Percentiles rank a stretch among this genome's conserved stretches.
Conservation (phyloP, 2,329 filamentous ascomycete species). For the Bipolaris oryzae region DNA sequence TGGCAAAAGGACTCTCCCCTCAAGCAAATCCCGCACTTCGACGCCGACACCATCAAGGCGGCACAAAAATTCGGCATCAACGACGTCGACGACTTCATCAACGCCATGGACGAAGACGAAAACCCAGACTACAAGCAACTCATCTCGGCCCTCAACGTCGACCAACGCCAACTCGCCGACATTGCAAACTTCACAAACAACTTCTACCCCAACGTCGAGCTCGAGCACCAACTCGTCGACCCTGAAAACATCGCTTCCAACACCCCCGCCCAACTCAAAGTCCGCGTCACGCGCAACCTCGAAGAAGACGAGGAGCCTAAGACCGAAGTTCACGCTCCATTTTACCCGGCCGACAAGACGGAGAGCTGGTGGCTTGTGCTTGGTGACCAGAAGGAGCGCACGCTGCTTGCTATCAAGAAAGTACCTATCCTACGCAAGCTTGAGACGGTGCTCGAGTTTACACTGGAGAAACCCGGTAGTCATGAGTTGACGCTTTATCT, state of each 20-base stretch:
- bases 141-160: slow-evolving; percentile 77
- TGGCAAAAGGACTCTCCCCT: slow-evolving; percentile 97
- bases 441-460: slow-evolving; percentile 83
- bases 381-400: slow-evolving; percentile 88
- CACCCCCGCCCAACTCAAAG: slow-evolving; percentile 78
- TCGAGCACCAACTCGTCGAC: slow-evolving; percentile 86
- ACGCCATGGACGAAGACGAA: slow-evolving; percentile 95
- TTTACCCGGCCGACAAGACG: slow-evolving; percentile 89
- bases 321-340: slow-evolving; percentile 88
- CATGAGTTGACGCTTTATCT: slow-evolving; percentile 90
- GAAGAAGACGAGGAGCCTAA: slow-evolving; percentile 76
- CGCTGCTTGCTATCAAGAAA: slow-evolving; percentile 88
- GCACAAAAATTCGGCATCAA: slow-evolving; percentile 83
- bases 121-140: slow-evolving; percentile 81
- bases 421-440: slow-evolving; percentile 83
- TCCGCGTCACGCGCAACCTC: slow-evolving; percentile 83
- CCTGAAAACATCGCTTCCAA: slow-evolving; percentile 79
- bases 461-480: slow-evolving; percentile 80
- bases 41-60: slow-evolving; percentile 78
- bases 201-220: slow-evolving; percentile 92
- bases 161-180: slow-evolving; percentile 80
- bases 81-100: slow-evolving; percentile 97
- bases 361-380: slow-evolving; percentile 99
- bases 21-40: slow-evolving; percentile 97
- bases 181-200: slow-evolving; percentile 95